These are phyloP conservation scores for Amanita fuliginea DNA, from an alignment of 768 basidiomycete species.

Conservation along the genomic window DNA sequence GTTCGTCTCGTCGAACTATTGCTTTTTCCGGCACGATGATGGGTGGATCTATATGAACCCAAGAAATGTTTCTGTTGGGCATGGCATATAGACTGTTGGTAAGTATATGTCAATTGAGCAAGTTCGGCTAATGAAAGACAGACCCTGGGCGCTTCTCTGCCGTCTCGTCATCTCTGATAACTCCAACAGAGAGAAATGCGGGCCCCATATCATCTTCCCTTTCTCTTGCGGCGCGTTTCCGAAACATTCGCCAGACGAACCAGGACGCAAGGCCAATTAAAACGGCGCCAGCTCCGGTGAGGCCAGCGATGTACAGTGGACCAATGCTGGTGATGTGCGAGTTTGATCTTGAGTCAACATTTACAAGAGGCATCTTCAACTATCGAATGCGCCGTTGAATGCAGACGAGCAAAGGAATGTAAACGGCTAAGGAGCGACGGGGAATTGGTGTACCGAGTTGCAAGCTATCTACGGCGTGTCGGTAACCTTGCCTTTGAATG, in stretches of 20 bases:
- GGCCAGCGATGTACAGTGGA: conserved; percentile 37
- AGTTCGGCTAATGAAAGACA: conserved; percentile 11
- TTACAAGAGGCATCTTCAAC: conserved; percentile 1
- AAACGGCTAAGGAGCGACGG: background rate
- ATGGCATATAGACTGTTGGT: background rate
- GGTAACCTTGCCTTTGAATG: background rate
- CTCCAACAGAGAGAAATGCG: conserved; percentile 38
- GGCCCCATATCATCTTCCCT: conserved; percentile 25
- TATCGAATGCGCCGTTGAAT: background rate
- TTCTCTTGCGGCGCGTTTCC: conserved; percentile 26
- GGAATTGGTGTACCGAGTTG: background rate
- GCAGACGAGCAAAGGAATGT: background rate
- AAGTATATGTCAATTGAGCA: conserved; percentile 7
- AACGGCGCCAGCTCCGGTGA: conserved; percentile 34
- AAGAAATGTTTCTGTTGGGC: conserved; percentile 2
- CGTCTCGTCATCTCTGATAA: conserved; percentile 24
- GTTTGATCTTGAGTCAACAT: conserved; percentile 5
- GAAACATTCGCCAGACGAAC: conserved; percentile 29
- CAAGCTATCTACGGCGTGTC: background rate
- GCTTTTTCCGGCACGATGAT: conserved; percentile 5
- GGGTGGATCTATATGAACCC: background rate
- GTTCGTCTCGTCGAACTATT: background rate
- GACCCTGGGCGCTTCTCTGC: conserved; percentile 13
- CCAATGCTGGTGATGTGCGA: conserved; percentile 1
- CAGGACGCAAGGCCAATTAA: conserved; percentile 27